Evolutionary conservation across 164 flowering plant genomes (phyloP).

Genomic region (Malania oleifera): DNA sequence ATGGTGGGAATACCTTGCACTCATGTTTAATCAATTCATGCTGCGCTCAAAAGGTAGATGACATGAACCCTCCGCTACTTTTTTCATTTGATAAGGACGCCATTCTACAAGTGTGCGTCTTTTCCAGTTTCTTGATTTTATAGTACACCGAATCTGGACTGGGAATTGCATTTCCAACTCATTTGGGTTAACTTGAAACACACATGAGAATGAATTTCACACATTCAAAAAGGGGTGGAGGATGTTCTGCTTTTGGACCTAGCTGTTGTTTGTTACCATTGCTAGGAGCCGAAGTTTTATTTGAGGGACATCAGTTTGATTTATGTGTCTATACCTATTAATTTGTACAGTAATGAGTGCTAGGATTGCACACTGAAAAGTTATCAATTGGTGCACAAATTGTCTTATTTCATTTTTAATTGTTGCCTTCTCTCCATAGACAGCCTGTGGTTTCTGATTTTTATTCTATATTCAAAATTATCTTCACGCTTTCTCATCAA

Average conservation of each 20-base stretch:
- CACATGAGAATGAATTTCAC: too few species aligned
- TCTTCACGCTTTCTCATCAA: neutral
- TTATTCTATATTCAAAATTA: neutral
- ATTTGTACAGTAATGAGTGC: too few species aligned
- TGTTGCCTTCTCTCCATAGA: too few species aligned
- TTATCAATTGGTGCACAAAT: too few species aligned
- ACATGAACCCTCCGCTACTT: slow-evolving; percentile 30
- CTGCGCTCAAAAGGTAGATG: slow-evolving; percentile 60
- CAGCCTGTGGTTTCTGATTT: too few species aligned
- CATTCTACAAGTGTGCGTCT: slow-evolving; percentile 4
- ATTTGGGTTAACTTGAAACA: neutral
- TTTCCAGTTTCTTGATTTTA: slow-evolving; percentile 8
- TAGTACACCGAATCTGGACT: neutral
- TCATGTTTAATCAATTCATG: slow-evolving; percentile 65
- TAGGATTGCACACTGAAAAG: too few species aligned
- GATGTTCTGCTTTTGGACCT: neutral
- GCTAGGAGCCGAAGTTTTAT: too few species aligned
- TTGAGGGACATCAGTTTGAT: too few species aligned
- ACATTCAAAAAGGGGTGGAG: neutral
- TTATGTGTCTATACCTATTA: too few species aligned
- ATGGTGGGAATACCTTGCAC: slow-evolving; percentile 60
- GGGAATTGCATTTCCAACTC: neutral
- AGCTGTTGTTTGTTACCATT: neutral
- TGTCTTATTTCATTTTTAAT: too few species aligned
- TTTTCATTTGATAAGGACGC: slow-evolving; percentile 5